Evolutionary conservation across 2,329 filamentous ascomycete species (phyloP).

Genomic region (Knufia petricola): DNA sequence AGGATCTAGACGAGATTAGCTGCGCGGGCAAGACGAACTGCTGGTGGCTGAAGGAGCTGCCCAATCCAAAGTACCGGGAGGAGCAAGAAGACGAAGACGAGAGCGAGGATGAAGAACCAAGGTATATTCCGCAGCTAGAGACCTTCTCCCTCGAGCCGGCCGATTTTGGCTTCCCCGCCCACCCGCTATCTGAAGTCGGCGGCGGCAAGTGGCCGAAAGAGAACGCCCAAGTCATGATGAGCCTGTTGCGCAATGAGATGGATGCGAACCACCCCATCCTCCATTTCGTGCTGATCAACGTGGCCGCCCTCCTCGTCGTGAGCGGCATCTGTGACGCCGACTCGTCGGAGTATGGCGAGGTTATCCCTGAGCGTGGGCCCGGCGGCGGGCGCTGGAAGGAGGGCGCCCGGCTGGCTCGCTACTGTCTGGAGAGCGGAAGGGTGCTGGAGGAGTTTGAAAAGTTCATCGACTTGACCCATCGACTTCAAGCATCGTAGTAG

Average conservation of each 20-base stretch:
- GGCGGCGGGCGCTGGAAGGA: slow-evolving; percentile 91
- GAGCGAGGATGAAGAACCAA: slow-evolving; percentile 31
- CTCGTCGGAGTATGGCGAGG: slow-evolving; percentile 66
- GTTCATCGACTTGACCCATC: slow-evolving; percentile 76
- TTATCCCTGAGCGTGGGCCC: slow-evolving; percentile 72
- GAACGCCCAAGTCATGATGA: slow-evolving; percentile 75
- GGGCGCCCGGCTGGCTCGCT: slow-evolving; percentile 74
- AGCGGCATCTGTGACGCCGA: slow-evolving; percentile 81
- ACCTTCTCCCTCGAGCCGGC: slow-evolving; percentile 68
- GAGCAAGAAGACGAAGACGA: slow-evolving; percentile 27
- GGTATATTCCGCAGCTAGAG: slow-evolving; percentile 50
- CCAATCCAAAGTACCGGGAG: slow-evolving; percentile 33
- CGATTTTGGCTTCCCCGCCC: slow-evolving; percentile 75
- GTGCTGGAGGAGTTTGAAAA: slow-evolving; percentile 73
- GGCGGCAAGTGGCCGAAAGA: slow-evolving; percentile 76
- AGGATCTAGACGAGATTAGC: slow-evolving; percentile 91
- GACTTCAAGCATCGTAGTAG: background rate
- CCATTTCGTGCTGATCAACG: slow-evolving; percentile 90
- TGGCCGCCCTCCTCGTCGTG: slow-evolving; percentile 75
- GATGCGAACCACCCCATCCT: slow-evolving; percentile 71
- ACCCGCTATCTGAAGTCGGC: slow-evolving; percentile 68
- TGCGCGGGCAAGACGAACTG: slow-evolving; percentile 82
- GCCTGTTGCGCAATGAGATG: slow-evolving; percentile 64
- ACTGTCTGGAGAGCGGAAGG: slow-evolving; percentile 77
- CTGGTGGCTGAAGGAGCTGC: slow-evolving; percentile 61